Conservation (phyloP, 2,329 filamentous ascomycete species). For the Aaosphaeria pasadenensis region DNA sequence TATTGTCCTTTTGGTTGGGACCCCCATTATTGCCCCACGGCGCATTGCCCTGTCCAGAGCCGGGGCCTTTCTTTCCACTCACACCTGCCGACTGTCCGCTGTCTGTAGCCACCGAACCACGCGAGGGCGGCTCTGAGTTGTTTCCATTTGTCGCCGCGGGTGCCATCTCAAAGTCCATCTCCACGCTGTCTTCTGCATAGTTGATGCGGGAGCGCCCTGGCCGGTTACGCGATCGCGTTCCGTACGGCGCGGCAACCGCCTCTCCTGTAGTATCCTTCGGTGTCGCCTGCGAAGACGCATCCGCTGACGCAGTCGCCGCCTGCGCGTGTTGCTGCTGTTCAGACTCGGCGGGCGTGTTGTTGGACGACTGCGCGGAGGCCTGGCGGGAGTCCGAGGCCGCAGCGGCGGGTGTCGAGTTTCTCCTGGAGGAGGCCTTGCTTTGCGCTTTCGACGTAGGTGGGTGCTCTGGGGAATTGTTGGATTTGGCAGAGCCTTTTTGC, state of each 20-base stretch:
- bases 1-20: constrained; percentile 32
- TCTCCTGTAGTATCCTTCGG: constrained; percentile 32
- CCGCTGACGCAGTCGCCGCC: constrained; percentile 23
- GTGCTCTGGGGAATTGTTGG: constrained; percentile 20
- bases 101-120: constrained; percentile 31
- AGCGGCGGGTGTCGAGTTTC: constrained; percentile 31
- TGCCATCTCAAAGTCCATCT: constrained; percentile 78
- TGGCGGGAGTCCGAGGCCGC: constrained; percentile 19
- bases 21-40: constrained; percentile 32
- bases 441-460: constrained; percentile 25
- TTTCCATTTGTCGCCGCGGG: constrained; percentile 58
- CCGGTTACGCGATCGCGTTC: constrained; percentile 90
- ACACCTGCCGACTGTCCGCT: constrained; percentile 20
- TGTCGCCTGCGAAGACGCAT: constrained; percentile 26
- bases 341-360: constrained; percentile 23
- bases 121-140: constrained; percentile 42
- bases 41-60: constrained; percentile 39
- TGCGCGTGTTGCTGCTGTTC: constrained; percentile 28
- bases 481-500: constrained; percentile 20
- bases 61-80: constrained; percentile 36
- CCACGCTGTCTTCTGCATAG: constrained; percentile 85
- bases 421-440: constrained; percentile 34
- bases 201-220: constrained; percentile 78
- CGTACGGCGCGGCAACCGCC: constrained; percentile 65
- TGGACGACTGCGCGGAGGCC: constrained; percentile 18